Conservation (phyloP, 2,329 filamentous ascomycete species). For the Cladobotryum mycophilum region DNA sequence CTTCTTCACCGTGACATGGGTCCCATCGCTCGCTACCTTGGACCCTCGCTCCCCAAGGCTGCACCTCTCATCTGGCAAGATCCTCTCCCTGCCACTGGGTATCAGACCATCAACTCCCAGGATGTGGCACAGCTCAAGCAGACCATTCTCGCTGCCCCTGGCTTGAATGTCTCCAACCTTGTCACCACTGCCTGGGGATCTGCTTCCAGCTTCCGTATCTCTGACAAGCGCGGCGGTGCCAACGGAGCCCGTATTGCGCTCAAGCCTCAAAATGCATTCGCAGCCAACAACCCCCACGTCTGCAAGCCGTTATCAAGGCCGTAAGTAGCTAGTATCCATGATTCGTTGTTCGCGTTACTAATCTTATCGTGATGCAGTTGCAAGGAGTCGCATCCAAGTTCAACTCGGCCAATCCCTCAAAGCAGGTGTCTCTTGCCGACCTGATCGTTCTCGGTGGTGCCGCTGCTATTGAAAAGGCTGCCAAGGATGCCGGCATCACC, state of each 20-base stretch:
- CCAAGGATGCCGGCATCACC: conserved; percentile 36
- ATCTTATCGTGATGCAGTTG: conserved; percentile 1
- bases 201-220: conserved; percentile 63
- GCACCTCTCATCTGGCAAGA: conserved; percentile 62
- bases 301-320: conserved; percentile 52
- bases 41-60: conserved; percentile 66
- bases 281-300: conserved; percentile 63
- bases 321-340: conserved; percentile 1
- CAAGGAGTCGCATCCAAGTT: conserved; percentile 55
- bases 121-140: conserved; percentile 62
- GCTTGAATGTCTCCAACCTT: conserved; percentile 53
- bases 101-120: conserved; percentile 50
- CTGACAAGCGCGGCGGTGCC: conserved; percentile 75
- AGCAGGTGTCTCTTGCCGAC: conserved; percentile 70
- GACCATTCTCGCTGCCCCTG: conserved; percentile 52
- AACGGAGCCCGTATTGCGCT: conserved; percentile 74
- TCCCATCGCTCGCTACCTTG: conserved; percentile 62
- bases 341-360: conserved; percentile 1
- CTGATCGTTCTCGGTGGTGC: conserved; percentile 65
- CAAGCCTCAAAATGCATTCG: conserved; percentile 63
- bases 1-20: conserved; percentile 74
- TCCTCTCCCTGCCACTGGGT: conserved; percentile 53
- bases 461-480: conserved; percentile 66
- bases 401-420: conserved; percentile 43
- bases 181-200: conserved; percentile 62